Percentiles rank a stretch among this genome's conserved stretches.
Evolutionary conservation across 805 yeast genomes (phyloP).

Genomic region (Candida nitratophila): DNA sequence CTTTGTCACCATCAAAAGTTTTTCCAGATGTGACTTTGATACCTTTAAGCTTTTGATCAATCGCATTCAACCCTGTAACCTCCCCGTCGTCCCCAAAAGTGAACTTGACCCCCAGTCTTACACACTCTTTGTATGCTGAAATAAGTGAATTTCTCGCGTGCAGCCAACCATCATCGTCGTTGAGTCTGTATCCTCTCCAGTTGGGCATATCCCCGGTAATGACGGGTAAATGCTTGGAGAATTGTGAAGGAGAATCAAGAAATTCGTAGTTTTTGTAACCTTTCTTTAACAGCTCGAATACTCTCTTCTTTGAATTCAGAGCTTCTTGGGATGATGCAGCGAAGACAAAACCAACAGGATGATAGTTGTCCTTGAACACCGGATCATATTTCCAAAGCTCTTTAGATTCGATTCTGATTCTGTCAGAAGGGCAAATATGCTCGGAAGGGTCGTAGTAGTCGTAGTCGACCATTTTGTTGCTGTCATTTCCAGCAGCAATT

Average conservation of each 20-base stretch:
- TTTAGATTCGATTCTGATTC: conserved; percentile 28
- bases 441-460: conserved; percentile 10
- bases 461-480: conserved; percentile 29
- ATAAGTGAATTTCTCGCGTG: conserved; percentile 27
- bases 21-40: conserved; percentile 22
- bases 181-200: conserved; percentile 29
- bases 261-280: conserved; percentile 4
- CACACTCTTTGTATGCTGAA: conserved; percentile 21
- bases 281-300: conserved; percentile 1
- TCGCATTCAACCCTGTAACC: conserved; percentile 5
- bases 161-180: conserved; percentile 30
- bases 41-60: conserved; percentile 14
- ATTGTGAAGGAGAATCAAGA: conserved; percentile 9
- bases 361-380: conserved; percentile 23
- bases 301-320: conserved; percentile 4
- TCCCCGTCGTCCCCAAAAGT: conserved; percentile 19
- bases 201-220: conserved; percentile 1
- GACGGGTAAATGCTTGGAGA: conserved; percentile 1
- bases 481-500: conserved; percentile 33
- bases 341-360: conserved; percentile 25
- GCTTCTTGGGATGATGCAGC: conserved; percentile 18
- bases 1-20: conserved; percentile 18
- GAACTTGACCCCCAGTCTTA: conserved; percentile 26
- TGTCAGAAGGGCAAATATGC: conserved; percentile 17
- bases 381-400: conserved; percentile 26